Base-by-base conservation (phyloP, 2,329 filamentous ascomycete genomes). In the Lojkania enalia region DNA sequence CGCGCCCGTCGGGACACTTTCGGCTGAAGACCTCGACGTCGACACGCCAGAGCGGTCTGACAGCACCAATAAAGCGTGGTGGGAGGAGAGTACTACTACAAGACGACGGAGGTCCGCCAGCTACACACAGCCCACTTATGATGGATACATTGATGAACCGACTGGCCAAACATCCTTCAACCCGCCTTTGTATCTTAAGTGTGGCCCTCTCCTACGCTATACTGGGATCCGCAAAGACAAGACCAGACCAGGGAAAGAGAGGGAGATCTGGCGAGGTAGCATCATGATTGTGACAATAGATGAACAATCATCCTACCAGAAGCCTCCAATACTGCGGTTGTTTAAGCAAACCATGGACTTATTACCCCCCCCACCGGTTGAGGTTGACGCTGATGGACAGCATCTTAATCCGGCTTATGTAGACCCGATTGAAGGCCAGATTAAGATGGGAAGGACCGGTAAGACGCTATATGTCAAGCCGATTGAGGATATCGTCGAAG, bases 241-340 rank as follows among this genome's bases (percentile, higher is more conserved):
- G 15, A 61, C 47, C 39, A 51, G 51, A n/a, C 66, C 55, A 66
- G 62, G 52, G 31, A 48, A 62, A 53, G 84, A 89, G 32, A 81
- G 83, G 39, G 89, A 96, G 58, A 84, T 92, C 15, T 99, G 94
- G 94, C 83, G 91, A 66, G 94, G 94, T 4, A 95, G 84, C 48
- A 80, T 97, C 45, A 90, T 99, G 89, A 96, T 99, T 58, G 90
- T 99, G 16, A 97, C 94, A 0, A 80, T 84, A 40, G 92, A 99
- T 62, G 79, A 82, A 2, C 81, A 86, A 30, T 97, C 92, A 2
- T 87, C 86, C 0, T 96, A 96, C 62, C 84, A 89, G 36, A 80
- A 80, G n/a, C 69, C 74, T 0, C 94, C 94, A 3, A 88, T 81
- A 0, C 74, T 99, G 52, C 82, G 91, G 32, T 71, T 99, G 3